Evolutionary conservation across 805 yeast genomes (phyloP).

Genomic region (Zygosaccharomyces bisporus): DNA sequence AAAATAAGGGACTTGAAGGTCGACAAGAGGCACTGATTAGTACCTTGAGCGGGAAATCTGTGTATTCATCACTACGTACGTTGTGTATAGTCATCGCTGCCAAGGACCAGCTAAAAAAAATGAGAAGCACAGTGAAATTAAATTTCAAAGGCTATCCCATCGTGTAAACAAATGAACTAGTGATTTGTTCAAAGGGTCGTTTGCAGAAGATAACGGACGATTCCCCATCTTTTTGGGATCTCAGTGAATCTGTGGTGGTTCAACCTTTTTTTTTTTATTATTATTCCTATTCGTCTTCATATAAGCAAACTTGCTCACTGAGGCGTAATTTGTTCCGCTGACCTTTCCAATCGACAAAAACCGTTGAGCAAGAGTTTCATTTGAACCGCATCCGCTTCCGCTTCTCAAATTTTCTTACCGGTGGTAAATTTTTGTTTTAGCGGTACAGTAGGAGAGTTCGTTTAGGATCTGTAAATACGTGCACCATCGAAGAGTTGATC

Average conservation of each 20-base stretch:
- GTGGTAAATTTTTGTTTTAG: not conserved
- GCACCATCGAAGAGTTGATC: not conserved
- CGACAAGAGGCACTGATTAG: conserved; percentile 24
- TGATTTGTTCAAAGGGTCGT: conserved; percentile 3
- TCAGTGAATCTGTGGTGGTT: conserved; percentile 9
- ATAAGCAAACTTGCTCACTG: not conserved
- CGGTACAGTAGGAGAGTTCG: too few species aligned
- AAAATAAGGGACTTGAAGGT: conserved; percentile 57
- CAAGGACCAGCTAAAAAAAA: not conserved
- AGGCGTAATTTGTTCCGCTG: not conserved
- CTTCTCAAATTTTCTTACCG: too few species aligned
- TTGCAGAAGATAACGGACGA: conserved; percentile 1
- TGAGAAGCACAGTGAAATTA: conserved; percentile 8
- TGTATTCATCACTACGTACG: conserved; percentile 3
- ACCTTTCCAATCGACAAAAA: not conserved
- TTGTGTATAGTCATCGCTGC: conserved; percentile 5
- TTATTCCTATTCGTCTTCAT: conserved; percentile 2
- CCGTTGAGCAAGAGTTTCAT: too few species aligned
- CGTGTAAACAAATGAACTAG: conserved; percentile 14
- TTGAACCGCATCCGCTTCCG: not conserved
- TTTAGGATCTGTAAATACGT: not conserved
- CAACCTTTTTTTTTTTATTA: conserved; percentile 1
- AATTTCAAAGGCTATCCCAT: conserved; percentile 14
- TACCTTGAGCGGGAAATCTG: not conserved
- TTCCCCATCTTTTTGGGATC: conserved; percentile 10